phyloP scores from a whole-genome alignment of 208 protist genomes.

The Perkinsela sp. region DNA sequence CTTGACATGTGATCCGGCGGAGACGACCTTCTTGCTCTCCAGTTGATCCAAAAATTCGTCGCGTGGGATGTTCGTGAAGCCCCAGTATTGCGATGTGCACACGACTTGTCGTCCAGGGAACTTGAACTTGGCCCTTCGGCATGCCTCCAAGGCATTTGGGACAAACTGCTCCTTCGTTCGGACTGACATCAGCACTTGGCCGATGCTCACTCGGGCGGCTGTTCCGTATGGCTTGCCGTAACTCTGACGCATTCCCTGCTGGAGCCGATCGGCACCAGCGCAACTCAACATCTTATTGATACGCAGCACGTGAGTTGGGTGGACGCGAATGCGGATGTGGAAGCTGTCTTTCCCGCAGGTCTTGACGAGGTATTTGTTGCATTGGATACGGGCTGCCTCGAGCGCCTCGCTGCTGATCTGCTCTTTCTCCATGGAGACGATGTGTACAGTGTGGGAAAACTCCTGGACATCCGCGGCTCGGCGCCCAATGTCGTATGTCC shows the following conservation, averaged over 20 bases:
- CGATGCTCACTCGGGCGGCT: constrained; percentile 85
- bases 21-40: constrained; percentile 16
- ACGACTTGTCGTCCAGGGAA: constrained; percentile 25
- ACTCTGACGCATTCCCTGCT: constrained; percentile 89
- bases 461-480: constrained; percentile 80
- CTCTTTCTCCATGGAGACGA: constrained; percentile 91
- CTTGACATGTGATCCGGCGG: constrained; percentile 15
- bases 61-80: constrained; percentile 41
- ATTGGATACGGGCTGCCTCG: constrained; percentile 93
- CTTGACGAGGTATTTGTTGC: constrained; percentile 98
- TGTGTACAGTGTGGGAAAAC: constrained; percentile 87
- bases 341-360: constrained; percentile 85
- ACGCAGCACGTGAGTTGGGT: constrained; percentile 95
- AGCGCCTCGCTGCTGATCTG: constrained; percentile 92
- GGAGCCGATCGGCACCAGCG: constrained; percentile 95
- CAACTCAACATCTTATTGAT: constrained; percentile 99
- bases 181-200: constrained; percentile 86
- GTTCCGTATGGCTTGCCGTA: constrained; percentile 89
- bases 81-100: constrained; percentile 42
- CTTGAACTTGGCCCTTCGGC: constrained; percentile 50
- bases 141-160: constrained; percentile 25
- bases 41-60: constrained; percentile 32
- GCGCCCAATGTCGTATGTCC: constrained; percentile 89
- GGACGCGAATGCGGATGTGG: constrained; percentile 91
- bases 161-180: constrained; percentile 54